Evolutionary conservation across 345 rosid species (phyloP).

Genomic region (Euclidium syriacum): DNA sequence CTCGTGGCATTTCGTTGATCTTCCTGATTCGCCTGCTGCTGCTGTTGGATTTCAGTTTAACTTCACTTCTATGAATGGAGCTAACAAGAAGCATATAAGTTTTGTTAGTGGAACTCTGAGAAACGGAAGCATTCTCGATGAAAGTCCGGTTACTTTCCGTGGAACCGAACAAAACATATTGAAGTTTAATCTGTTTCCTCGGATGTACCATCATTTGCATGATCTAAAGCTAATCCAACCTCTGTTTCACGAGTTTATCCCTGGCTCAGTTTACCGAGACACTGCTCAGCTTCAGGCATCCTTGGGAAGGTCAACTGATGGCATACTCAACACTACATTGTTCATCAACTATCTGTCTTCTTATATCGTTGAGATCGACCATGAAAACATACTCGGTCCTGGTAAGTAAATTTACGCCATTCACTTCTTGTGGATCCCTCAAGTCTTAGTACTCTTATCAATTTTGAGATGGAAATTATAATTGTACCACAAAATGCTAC

Average conservation of each 20-base stretch:
- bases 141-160: constrained; percentile 74
- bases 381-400: constrained; percentile 66
- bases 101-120: constrained; percentile 68
- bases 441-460: not conserved
- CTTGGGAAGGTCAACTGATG: constrained; percentile 53
- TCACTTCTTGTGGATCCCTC: not conserved
- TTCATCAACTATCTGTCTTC: constrained; percentile 74
- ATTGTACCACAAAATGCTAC: not conserved
- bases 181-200: constrained; percentile 84
- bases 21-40: constrained; percentile 69
- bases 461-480: constrained; percentile 6
- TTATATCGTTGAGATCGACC: constrained; percentile 73
- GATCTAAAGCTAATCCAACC: constrained; percentile 85
- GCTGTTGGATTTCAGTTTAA: constrained; percentile 92
- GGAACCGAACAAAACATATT: constrained; percentile 60
- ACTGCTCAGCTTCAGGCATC: constrained; percentile 68
- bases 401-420: constrained; percentile 47
- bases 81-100: constrained; percentile 52
- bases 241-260: constrained; percentile 78
- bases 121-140: constrained; percentile 59
- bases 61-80: constrained; percentile 48
- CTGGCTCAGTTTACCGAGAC: constrained; percentile 60
- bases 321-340: constrained; percentile 74
- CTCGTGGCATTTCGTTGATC: constrained; percentile 89
- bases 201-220: constrained; percentile 53